A percentile compares a stretch with the other conserved stretches of the same genome.
Evolutionary conservation across 345 rosid genomes (phyloP).

Genomic region (Bretschneidera sinensis): DNA sequence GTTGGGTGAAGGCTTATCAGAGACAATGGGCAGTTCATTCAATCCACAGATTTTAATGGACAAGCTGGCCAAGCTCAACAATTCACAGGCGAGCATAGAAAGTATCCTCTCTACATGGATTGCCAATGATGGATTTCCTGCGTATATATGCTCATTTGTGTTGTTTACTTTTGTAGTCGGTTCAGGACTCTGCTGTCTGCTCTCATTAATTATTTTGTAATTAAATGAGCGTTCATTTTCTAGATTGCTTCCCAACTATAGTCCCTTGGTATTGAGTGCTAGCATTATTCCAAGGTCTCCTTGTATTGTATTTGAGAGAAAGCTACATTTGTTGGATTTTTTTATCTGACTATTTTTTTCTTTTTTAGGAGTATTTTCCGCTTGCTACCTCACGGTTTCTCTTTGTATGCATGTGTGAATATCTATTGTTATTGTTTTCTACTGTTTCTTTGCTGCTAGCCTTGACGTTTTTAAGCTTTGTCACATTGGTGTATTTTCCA

Average conservation of each 20-base stretch:
- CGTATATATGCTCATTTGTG: neutral
- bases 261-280: neutral
- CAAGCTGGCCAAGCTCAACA: constrained; percentile 89
- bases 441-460: constrained; percentile 19
- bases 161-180: neutral
- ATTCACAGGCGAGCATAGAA: constrained; percentile 92
- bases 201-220: neutral
- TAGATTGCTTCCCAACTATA: neutral
- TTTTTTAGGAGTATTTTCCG: neutral
- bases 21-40: constrained; percentile 78
- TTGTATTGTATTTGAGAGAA: neutral
- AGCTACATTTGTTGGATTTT: constrained; percentile 1
- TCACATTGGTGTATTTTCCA: constrained; percentile 99
- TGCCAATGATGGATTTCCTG: constrained; percentile 8
- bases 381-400: neutral
- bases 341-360: constrained; percentile 2
- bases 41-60: constrained; percentile 87
- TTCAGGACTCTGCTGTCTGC: neutral
- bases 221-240: neutral
- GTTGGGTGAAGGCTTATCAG: constrained; percentile 17
- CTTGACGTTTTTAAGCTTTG: constrained; percentile 66
- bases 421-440: neutral
- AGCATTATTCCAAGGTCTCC: neutral
- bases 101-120: constrained; percentile 81
- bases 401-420: neutral